Evolutionary conservation across 768 basidiomycete species (phyloP).

Genomic region (Dictyophora rubrovolvata): DNA sequence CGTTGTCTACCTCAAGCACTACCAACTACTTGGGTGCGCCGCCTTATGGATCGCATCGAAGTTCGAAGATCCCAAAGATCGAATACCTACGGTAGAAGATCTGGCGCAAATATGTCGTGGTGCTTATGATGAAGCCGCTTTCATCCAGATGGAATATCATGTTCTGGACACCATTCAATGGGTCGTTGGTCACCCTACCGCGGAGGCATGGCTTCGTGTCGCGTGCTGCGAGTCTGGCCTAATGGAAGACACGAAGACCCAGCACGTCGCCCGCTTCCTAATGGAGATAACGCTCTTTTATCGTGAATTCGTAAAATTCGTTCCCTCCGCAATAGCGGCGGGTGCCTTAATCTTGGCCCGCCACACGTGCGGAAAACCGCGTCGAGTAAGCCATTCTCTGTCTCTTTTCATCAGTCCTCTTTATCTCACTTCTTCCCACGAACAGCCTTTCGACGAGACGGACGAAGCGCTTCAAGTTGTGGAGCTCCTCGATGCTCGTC

Average conservation of each 20-base stretch:
- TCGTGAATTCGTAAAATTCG: slow-evolving; percentile 83
- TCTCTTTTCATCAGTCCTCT: not conserved
- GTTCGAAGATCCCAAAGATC: slow-evolving; percentile 98
- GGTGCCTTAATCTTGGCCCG: slow-evolving; percentile 84
- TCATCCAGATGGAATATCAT: slow-evolving; percentile 99
- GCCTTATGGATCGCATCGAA: slow-evolving; percentile 99
- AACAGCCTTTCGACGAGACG: slow-evolving; percentile 57
- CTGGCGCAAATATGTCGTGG: slow-evolving; percentile 92
- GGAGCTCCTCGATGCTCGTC: slow-evolving; percentile 72
- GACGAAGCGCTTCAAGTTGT: slow-evolving; percentile 78
- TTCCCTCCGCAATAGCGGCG: slow-evolving; percentile 80
- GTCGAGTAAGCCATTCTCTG: slow-evolving; percentile 38
- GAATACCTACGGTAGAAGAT: slow-evolving; percentile 91
- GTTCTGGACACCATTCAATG: slow-evolving; percentile 94
- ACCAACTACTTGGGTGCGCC: slow-evolving; percentile 97
- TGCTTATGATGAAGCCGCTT: slow-evolving; percentile 94
- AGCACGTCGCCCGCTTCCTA: slow-evolving; percentile 92
- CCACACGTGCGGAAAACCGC: slow-evolving; percentile 72
- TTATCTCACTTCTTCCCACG: not conserved
- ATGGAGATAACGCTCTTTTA: slow-evolving; percentile 99
- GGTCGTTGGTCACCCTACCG: slow-evolving; percentile 94
- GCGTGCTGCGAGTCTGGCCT: slow-evolving; percentile 58
- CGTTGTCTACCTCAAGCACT: slow-evolving; percentile 97
- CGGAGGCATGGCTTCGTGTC: slow-evolving; percentile 91
- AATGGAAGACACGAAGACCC: slow-evolving; percentile 80